A percentile compares a stretch with the other conserved stretches of the same genome.
Conservation (phyloP, 1,284 basidiomycete genomes). For the Trametes polyzona region DNA sequence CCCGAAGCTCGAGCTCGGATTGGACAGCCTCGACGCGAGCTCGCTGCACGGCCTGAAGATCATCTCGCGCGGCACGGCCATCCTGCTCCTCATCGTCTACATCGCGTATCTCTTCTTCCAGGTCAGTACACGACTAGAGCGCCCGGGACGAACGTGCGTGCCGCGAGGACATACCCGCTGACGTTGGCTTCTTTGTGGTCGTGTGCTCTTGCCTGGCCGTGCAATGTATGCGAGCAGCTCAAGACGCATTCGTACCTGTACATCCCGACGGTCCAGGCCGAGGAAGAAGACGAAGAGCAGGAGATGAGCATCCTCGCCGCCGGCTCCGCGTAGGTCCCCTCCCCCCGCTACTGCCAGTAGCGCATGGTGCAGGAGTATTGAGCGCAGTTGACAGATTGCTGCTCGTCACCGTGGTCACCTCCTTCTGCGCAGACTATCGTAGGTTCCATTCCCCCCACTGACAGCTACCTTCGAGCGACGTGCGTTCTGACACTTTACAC, state of each 20-base stretch:
- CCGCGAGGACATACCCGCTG: neutral
- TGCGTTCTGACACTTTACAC: neutral
- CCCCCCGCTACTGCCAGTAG: too few relatives aligned
- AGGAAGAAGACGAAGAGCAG: conserved; percentile 55
- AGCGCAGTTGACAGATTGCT: conserved; percentile 49
- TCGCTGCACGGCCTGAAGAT: conserved; percentile 62
- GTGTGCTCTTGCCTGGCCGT: too few relatives aligned
- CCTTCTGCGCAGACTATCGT: conserved; percentile 86
- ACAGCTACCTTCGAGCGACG: neutral
- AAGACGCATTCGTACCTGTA: conserved; percentile 36
- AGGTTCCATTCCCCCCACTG: too few relatives aligned
- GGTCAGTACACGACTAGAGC: conserved; percentile 41
- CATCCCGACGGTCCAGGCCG: conserved; percentile 29
- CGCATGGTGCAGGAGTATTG: neutral
- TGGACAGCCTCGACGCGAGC: conserved; percentile 33
- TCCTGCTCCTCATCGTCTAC: conserved; percentile 85
- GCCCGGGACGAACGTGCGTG: conserved; percentile 31
- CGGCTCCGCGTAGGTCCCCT: conserved; percentile 54
- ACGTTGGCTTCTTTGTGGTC: neutral
- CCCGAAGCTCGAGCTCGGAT: conserved; percentile 16
- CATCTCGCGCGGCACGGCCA: conserved; percentile 85
- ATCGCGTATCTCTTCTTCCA: conserved; percentile 81
- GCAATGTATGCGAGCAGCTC: too few relatives aligned
- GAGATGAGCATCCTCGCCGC: conserved; percentile 76
- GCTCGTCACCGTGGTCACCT: conserved; percentile 76